These are phyloP conservation scores for Pelargonium fulgidum DNA, from an alignment of 441 rosid genomes.

Conservation along the genomic window DNA sequence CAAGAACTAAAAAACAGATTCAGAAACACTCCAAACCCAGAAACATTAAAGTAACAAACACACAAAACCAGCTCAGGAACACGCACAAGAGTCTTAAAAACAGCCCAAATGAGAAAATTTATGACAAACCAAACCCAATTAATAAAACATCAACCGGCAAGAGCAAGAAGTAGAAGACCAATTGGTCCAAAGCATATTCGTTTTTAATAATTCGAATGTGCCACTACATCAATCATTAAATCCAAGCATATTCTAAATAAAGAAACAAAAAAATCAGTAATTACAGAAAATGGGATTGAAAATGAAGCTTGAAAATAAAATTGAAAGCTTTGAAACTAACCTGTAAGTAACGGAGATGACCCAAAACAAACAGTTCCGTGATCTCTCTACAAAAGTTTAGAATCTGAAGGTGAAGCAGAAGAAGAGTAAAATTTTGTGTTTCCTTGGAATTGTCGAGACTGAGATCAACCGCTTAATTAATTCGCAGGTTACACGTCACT, in stretches of 20 bases:
- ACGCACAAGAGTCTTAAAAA: slow-evolving; percentile 3
- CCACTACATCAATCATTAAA: slow-evolving; percentile 18
- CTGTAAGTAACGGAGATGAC: slow-evolving; percentile 9
- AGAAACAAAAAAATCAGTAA: background rate
- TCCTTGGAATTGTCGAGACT: slow-evolving; percentile 17
- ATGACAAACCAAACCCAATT: slow-evolving; percentile 14
- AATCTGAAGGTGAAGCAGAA: background rate
- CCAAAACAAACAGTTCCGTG: slow-evolving; percentile 13
- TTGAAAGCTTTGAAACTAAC: slow-evolving; percentile 12
- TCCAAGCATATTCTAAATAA: background rate
- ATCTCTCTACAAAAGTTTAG: slow-evolving; percentile 16
- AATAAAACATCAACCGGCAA: slow-evolving; percentile 24
- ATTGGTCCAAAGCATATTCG: slow-evolving; percentile 45
- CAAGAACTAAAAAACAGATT: slow-evolving; percentile 8
- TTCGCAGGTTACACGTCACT: background rate
- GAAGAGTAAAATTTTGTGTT: background rate
- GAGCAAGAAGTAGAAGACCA: slow-evolving; percentile 17
- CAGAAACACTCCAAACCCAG: slow-evolving; percentile 20
- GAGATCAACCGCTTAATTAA: slow-evolving; percentile 12
- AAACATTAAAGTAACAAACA: background rate
- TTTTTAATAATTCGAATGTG: slow-evolving; percentile 32
- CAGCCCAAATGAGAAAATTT: slow-evolving; percentile 4
- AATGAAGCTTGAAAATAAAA: background rate
- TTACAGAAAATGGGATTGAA: background rate
- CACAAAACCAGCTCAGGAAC: slow-evolving; percentile 19